phyloP scores from a whole-genome alignment of 2,329 filamentous ascomycete genomes.

The Lasiodiplodia sp. region DNA sequence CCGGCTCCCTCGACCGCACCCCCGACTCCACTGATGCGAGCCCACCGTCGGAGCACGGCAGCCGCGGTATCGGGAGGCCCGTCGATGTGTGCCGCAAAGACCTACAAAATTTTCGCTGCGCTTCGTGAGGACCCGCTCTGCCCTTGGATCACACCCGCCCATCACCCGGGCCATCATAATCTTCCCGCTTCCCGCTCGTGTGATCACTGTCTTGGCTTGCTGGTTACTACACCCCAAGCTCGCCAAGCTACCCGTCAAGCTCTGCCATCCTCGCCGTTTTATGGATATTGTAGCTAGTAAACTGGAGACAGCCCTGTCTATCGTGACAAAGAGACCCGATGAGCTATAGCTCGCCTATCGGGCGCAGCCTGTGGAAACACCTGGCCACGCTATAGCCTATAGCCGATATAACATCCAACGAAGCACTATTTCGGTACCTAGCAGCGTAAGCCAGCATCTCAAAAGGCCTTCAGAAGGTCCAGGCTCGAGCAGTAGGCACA shows the following conservation, averaged over 20 bases:
- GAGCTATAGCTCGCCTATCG: background rate
- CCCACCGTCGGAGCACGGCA: background rate
- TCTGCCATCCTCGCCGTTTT: background rate
- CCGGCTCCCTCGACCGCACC: background rate
- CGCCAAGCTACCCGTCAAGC: slow-evolving; percentile 4
- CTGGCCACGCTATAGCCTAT: background rate
- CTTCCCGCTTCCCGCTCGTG: background rate
- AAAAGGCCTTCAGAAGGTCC: background rate
- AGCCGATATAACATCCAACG: background rate
- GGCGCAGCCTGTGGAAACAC: background rate
- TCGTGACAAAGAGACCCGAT: background rate
- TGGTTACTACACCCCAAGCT: background rate
- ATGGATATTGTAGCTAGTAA: background rate
- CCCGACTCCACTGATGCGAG: slow-evolving; percentile 16
- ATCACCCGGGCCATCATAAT: background rate
- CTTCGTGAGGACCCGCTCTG: background rate
- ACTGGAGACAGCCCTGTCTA: background rate
- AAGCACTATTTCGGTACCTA: background rate
- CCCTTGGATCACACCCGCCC: slow-evolving; percentile 1
- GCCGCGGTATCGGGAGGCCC: background rate
- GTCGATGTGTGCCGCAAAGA: background rate
- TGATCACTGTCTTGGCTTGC: background rate
- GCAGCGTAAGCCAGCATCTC: background rate
- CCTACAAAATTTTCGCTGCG: background rate
- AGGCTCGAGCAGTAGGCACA: background rate